Conservation (phyloP, 2,329 filamentous ascomycete genomes). For the Paecilomyces dactylethromorphus region DNA sequence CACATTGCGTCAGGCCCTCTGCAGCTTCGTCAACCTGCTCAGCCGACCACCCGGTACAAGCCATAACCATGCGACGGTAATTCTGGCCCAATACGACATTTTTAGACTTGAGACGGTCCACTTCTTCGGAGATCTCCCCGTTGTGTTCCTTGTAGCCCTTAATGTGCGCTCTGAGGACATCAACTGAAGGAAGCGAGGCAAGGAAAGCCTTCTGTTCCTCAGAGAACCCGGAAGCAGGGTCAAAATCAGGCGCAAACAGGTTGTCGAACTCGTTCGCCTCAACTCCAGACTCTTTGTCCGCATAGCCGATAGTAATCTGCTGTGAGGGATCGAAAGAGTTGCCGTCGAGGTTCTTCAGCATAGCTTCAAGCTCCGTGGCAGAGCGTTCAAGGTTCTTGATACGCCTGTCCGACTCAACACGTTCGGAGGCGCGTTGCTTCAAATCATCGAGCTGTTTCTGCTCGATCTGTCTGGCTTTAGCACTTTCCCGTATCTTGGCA, state of each 20-base stretch:
- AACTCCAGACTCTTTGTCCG: conserved; percentile 36
- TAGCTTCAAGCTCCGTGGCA: conserved; percentile 61
- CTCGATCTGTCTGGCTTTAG: conserved; percentile 69
- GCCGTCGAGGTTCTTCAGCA: conserved; percentile 43
- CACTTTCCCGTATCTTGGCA: conserved; percentile 70
- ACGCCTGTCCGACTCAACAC: conserved; percentile 60
- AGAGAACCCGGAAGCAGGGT: conserved; percentile 36
- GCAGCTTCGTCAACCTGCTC: conserved; percentile 73
- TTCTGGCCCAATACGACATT: conserved; percentile 80
- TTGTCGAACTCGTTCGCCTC: conserved; percentile 27
- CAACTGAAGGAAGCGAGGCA: conserved; percentile 51
- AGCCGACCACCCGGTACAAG: conserved; percentile 77
- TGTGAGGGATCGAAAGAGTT: conserved; percentile 39
- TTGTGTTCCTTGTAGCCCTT: conserved; percentile 66
- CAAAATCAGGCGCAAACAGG: conserved; percentile 31
- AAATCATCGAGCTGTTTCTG: conserved; percentile 66
- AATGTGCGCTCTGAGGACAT: conserved; percentile 60
- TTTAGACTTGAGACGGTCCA: conserved; percentile 65
- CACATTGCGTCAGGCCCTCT: conserved; percentile 72
- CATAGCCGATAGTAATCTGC: conserved; percentile 42
- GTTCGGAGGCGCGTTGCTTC: conserved; percentile 57
- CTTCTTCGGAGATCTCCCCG: conserved; percentile 58
- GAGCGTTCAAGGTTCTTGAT: conserved; percentile 72
- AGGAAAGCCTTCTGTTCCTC: conserved; percentile 37
- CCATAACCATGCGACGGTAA: conserved; percentile 78